Conservation (phyloP, 2,329 filamentous ascomycete genomes). For the Paecilomyces sp. region DNA sequence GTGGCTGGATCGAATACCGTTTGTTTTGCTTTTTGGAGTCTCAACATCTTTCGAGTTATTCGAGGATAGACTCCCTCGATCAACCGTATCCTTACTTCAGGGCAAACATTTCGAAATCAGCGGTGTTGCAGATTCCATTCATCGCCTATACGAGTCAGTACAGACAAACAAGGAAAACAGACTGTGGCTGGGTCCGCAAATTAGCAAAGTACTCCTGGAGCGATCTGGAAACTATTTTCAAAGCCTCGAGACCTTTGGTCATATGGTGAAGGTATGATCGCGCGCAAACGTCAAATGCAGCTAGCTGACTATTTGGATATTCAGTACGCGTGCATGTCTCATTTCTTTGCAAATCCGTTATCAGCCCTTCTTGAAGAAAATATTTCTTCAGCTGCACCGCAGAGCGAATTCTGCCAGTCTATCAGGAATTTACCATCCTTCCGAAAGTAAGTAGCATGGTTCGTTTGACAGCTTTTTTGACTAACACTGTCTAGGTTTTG, state of each 20-base stretch:
- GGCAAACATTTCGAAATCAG: constrained; percentile 49
- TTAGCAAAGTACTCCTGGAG: constrained; percentile 47
- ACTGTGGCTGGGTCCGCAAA: constrained; percentile 47
- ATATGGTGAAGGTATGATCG: constrained; percentile 41
- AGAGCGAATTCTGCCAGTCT: constrained; percentile 44
- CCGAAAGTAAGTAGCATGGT: constrained; percentile 27
- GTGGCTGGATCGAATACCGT: constrained; percentile 56
- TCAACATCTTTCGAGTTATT: constrained; percentile 58
- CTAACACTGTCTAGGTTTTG: constrained; percentile 23
- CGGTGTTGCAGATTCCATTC: constrained; percentile 40
- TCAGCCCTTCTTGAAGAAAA: constrained; percentile 41
- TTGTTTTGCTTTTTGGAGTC: constrained; percentile 53
- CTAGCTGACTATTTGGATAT: not conserved
- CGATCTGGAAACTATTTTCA: constrained; percentile 55
- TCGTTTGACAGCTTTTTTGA: not conserved
- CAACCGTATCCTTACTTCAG: constrained; percentile 45
- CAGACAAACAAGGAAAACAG: constrained; percentile 27
- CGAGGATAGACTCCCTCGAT: constrained; percentile 50
- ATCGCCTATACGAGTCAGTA: constrained; percentile 33
- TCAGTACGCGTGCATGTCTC: constrained; percentile 57
- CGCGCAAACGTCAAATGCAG: not conserved
- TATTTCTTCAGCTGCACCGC: constrained; percentile 16
- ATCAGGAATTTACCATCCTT: constrained; percentile 53
- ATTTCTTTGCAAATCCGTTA: constrained; percentile 56
- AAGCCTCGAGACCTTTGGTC: constrained; percentile 48